Conservation (phyloP, 2,329 filamentous ascomycete species). For the Diplodia intermedia region DNA sequence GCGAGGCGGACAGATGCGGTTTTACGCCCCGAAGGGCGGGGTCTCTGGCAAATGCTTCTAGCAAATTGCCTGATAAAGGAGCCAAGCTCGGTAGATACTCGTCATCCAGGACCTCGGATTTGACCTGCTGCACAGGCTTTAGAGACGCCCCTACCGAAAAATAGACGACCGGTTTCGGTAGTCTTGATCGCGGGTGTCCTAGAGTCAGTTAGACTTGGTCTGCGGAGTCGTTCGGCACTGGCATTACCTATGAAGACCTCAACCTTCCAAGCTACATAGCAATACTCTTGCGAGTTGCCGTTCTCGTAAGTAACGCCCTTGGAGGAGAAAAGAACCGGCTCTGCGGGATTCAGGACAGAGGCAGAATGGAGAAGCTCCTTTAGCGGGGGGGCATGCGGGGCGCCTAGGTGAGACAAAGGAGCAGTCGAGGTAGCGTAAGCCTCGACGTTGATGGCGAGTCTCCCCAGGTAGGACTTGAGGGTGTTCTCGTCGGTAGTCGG, state of each 20-base stretch:
- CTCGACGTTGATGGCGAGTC: constrained; percentile 71
- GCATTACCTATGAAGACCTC: constrained; percentile 47
- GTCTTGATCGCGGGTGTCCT: constrained; percentile 62
- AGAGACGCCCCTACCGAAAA: constrained; percentile 65
- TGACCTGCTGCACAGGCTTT: constrained; percentile 58
- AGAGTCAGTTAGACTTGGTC: background rate
- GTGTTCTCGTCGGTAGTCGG: constrained; percentile 64
- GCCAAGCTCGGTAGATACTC: constrained; percentile 74
- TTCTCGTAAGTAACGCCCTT: constrained; percentile 38
- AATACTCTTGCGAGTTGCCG: constrained; percentile 34
- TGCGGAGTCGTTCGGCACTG: background rate
- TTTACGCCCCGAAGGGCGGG: constrained; percentile 66
- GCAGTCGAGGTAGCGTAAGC: constrained; percentile 65
- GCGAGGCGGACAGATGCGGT: constrained; percentile 73
- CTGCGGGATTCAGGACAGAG: constrained; percentile 43
- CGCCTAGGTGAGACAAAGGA: constrained; percentile 47
- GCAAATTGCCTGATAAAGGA: constrained; percentile 75
- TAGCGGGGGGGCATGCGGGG: constrained; percentile 40
- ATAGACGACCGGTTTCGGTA: constrained; percentile 70
- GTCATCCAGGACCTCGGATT: constrained; percentile 54
- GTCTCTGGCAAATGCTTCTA: constrained; percentile 74
- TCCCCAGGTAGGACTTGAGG: constrained; percentile 65
- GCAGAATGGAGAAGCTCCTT: constrained; percentile 66
- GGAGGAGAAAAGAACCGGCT: constrained; percentile 42
- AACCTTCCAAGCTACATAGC: constrained; percentile 50